Percentiles rank a stretch among this genome's conserved stretches.
Evolutionary conservation across 345 rosid genomes (phyloP).

Genomic region (Lepidium sativum): DNA sequence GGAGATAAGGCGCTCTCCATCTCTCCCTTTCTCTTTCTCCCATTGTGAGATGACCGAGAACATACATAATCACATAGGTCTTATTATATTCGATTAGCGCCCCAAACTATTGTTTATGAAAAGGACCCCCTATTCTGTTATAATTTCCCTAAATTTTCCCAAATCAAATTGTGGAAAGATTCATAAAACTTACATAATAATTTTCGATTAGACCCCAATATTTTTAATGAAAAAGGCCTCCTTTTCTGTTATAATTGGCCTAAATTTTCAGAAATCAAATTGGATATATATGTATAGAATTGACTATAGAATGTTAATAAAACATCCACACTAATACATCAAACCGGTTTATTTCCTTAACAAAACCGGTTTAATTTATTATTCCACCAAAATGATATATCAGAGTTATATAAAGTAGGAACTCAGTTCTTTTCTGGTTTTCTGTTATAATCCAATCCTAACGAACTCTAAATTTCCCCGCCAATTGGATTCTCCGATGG

Average conservation of each 20-base stretch:
- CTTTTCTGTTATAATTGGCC: no score
- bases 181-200: no score
- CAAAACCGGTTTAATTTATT: background rate
- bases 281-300: no score
- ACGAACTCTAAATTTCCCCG: slow-evolving; percentile 16
- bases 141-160: no score
- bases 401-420: background rate
- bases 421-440: background rate
- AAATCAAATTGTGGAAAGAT: no score
- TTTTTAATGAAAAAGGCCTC: no score
- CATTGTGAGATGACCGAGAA: background rate
- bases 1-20: slow-evolving; percentile 21
- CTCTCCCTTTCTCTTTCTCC: background rate
- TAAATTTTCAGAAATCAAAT: no score
- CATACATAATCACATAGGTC: background rate
- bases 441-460: background rate
- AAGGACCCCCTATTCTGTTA: background rate
- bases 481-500: background rate
- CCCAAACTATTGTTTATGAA: background rate
- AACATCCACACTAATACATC: no score
- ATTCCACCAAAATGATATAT: no score
- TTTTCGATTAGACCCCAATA: no score
- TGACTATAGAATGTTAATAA: no score
- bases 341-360: background rate
- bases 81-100: background rate